Conservation (phyloP, 148 eudicot genomes). For the Vaccinium vitisidaea region DNA sequence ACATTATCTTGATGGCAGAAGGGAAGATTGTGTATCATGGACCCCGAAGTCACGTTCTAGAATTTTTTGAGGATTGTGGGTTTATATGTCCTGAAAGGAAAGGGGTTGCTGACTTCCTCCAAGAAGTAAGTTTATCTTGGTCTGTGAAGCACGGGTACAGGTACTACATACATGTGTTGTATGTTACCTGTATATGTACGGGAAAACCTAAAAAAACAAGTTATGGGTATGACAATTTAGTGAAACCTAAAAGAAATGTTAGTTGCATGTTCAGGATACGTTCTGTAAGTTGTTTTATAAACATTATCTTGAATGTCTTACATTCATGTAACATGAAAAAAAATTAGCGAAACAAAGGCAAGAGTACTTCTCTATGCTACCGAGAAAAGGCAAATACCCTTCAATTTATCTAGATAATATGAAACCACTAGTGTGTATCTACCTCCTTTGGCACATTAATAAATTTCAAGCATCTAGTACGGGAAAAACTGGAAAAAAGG, state of each 20-base stretch:
- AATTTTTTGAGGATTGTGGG: conserved; percentile 63
- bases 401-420: neutral
- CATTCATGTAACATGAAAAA: neutral
- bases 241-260: too few species aligned
- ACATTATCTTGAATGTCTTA: neutral
- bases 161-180: too few species aligned
- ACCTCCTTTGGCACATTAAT: neutral
- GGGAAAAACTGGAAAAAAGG: neutral
- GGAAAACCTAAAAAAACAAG: neutral
- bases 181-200: too few species aligned
- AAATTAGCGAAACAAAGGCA: neutral
- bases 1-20: conserved; percentile 78
- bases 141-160: neutral
- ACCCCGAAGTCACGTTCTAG: conserved; percentile 43
- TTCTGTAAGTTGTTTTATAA: neutral
- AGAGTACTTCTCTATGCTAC: neutral
- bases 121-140: conserved; percentile 50
- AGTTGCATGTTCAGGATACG: neutral
- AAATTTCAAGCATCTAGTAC: neutral
- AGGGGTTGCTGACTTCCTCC: conserved; percentile 85
- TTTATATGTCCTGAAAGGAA: conserved; percentile 82
- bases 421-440: neutral
- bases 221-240: neutral
- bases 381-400: neutral
- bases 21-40: conserved; percentile 87